Base-by-base conservation (phyloP, 2,329 filamentous ascomycete genomes). In the Fusarium guadeloupense region DNA sequence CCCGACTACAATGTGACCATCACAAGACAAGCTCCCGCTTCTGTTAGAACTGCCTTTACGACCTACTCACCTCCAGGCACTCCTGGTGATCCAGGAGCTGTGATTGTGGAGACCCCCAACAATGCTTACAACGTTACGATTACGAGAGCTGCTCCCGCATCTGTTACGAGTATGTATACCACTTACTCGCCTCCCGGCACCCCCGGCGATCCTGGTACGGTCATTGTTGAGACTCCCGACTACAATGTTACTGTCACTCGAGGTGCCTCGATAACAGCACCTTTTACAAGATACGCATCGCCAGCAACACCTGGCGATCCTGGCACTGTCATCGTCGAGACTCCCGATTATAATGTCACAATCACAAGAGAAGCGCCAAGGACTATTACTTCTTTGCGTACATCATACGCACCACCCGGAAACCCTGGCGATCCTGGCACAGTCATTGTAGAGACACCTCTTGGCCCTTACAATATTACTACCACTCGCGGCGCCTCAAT, bases 1-100 rank as follows among this genome's bases (percentile, higher is more conserved):
- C 57, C 57, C n/a, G 58, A 48, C 7, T 61, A 60, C 9, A 61
- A 60, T 10, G 50, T 60, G 13, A 60, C 58, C 8, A 55, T 58
- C 28, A 61, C 58, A n/a, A 17, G 26, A 16, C 25, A 47, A 5
- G 57, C 49, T 5, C 53, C 55, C 0, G 31, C 31, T 26, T 61
- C 55, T 5, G 21, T 60, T 10, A 55, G 50, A 9, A 45, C 30
- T 6, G 12, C 33, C 4, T 48, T 46, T 19, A 54, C 54, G 7
- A 59, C 49, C 8, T 59, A 54, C 19, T 31, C 26, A 3, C 55
- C 57, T 21, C 54, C 57, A 17, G 55, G 38, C 3, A 33, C 57
- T 4, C 23, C 57, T 21, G 57, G 57, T 4, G 57, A 59, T 25
- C 57, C 57, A 3, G 57, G 57, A 4, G 59, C 59, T 3, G 58